Percentiles rank a stretch among this genome's conserved stretches.
phyloP scores from a whole-genome alignment of 2,329 filamentous ascomycete species.

The Trichophyton schoenleinii region DNA sequence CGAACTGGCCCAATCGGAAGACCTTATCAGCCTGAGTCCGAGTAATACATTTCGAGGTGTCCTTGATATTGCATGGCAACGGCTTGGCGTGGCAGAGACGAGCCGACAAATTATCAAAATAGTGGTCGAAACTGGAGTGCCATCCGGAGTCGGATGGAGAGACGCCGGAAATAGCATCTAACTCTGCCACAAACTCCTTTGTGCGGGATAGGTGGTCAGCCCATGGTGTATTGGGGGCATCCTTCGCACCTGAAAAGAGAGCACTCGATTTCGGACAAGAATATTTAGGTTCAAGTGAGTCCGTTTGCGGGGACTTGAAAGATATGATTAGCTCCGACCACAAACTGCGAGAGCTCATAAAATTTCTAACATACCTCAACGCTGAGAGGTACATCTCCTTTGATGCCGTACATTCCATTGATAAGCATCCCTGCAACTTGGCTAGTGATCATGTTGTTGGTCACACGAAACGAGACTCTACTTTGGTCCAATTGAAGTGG shows the following conservation, averaged over 20 bases:
- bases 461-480: slow-evolving; percentile 55
- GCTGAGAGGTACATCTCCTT: slow-evolving; percentile 35
- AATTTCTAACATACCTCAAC: slow-evolving; percentile 31
- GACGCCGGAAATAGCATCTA: slow-evolving; percentile 60
- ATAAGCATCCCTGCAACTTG: slow-evolving; percentile 68
- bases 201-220: slow-evolving; percentile 49
- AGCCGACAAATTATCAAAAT: slow-evolving; percentile 72
- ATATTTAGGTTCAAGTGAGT: slow-evolving; percentile 65
- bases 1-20: slow-evolving; percentile 66
- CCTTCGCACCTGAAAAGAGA: slow-evolving; percentile 36
- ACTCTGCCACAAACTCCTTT: slow-evolving; percentile 40
- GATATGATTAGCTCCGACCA: background rate
- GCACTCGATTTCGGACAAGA: slow-evolving; percentile 43
- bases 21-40: slow-evolving; percentile 53
- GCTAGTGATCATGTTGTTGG: slow-evolving; percentile 70
- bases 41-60: slow-evolving; percentile 45
- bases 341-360: background rate
- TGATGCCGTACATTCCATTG: slow-evolving; percentile 50
- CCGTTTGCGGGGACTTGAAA: slow-evolving; percentile 23
- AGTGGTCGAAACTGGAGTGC: slow-evolving; percentile 60
- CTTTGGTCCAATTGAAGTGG: slow-evolving; percentile 38
- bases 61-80: slow-evolving; percentile 51
- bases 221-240: slow-evolving; percentile 44
- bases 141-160: slow-evolving; percentile 45
- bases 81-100: slow-evolving; percentile 63